Evolutionary conservation across 106 monocot species (phyloP).

Genomic region (Allium cepa): DNA sequence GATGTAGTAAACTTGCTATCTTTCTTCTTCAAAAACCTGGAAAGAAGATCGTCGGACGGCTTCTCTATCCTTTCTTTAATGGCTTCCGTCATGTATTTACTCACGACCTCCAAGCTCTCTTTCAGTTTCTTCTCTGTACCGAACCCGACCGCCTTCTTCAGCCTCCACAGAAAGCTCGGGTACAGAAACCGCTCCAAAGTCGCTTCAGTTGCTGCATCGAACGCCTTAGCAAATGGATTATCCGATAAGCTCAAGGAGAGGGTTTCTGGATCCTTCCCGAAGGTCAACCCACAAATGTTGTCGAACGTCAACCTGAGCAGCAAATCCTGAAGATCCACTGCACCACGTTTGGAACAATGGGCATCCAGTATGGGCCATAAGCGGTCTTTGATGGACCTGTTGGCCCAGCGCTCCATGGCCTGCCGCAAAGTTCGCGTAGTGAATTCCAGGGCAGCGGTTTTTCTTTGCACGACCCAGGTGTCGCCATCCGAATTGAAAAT

Average conservation of each 20-base stretch:
- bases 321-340: constrained; percentile 72
- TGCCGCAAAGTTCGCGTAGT: constrained; percentile 38
- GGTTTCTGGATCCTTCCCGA: constrained; percentile 83
- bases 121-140: constrained; percentile 50
- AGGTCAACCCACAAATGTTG: constrained; percentile 86
- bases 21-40: constrained; percentile 75
- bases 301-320: constrained; percentile 88
- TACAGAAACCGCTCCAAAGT: constrained; percentile 68
- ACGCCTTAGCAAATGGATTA: constrained; percentile 72
- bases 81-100: constrained; percentile 54
- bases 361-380: constrained; percentile 61
- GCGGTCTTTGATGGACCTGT: constrained; percentile 45
- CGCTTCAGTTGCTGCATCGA: constrained; percentile 72
- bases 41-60: constrained; percentile 78
- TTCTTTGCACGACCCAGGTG: constrained; percentile 27
- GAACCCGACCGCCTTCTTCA: constrained; percentile 58
- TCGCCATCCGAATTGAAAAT: constrained; percentile 47
- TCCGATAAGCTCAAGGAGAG: constrained; percentile 60
- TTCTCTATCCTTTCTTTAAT: constrained; percentile 36
- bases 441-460: constrained; percentile 37
- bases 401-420: constrained; percentile 81
- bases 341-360: not conserved
- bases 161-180: constrained; percentile 69
- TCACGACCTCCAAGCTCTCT: constrained; percentile 53
- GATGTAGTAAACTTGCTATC: constrained; percentile 44